Base-by-base conservation (phyloP, 1,284 basidiomycete species). In the Moesziomyces antarcticus region DNA sequence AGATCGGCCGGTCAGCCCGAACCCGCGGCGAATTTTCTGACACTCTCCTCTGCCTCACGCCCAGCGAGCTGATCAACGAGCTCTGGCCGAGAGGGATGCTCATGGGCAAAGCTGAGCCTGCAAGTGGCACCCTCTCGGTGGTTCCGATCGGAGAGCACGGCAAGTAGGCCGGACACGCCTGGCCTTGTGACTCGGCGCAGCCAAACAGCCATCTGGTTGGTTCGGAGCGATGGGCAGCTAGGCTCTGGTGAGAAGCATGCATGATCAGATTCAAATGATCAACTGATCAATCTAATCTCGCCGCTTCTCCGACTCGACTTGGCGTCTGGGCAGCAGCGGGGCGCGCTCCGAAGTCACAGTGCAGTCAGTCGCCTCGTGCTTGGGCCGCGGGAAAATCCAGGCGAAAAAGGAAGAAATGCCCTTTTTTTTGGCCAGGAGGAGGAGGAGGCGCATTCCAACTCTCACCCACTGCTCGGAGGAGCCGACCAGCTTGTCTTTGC, bases 121-220 rank as follows among this genome's bases (percentile, higher is more conserved):
- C 25, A 27, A 8, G 25, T 27, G 25, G 25, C 25, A 27, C 11
- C n/a, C n/a, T 20, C 37, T 50, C 50, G 37, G 41, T 42, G 43
- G 40, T 30, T 43, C 41, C 42, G 40, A 52, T 50, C 41, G 50
- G 50, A 52, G 25, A 13, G 42, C 40, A 27, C 40, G 30, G 41
- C 25, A 44, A 16, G 37, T 8, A 18, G 18, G 37, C 30, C 30
- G 30, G 30, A 33, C 30, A 1, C 30, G 10, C 30, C 9, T 11
- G 10, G 30, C 8, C 3, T 40, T n/a, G 37, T 40, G 37, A 40
- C 37, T 40, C 37, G 37, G 37, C 37, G 37, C 37, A 40, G 7
- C 37, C 16, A n/a, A 18, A n/a, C n/a, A n/a, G 37, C 37, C 37
- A 18, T 16, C 37, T 40, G 37, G 37, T 40, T 40, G 37, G 37